Conservation (phyloP, 257 asterid genomes). For the Petunia secreta region DNA sequence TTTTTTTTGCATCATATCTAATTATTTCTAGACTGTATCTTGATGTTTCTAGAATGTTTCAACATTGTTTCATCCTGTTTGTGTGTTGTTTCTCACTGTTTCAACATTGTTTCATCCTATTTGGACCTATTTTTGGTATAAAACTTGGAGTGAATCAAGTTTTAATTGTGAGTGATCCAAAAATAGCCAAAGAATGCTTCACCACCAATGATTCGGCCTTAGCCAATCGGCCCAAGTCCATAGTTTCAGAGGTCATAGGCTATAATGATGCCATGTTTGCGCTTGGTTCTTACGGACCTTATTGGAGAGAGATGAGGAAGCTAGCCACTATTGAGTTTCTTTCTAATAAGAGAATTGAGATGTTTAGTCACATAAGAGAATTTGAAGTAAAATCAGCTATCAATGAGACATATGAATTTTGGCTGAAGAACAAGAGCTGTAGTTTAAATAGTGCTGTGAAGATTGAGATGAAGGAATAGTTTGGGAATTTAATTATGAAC, state of each 20-base stretch:
- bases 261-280: conserved; percentile 29
- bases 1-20: too few relatives aligned
- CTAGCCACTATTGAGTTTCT: conserved; percentile 26
- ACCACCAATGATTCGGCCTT: too few relatives aligned
- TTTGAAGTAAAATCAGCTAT: conserved; percentile 33
- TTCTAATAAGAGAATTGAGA: not conserved
- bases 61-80: too few relatives aligned
- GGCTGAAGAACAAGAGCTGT: not conserved
- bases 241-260: too few relatives aligned
- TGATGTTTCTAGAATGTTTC: too few relatives aligned
- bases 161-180: conserved; percentile 30
- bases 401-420: conserved; percentile 27
- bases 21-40: too few relatives aligned
- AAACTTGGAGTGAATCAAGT: conserved; percentile 24
- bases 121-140: conserved; percentile 39
- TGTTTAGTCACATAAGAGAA: not conserved
- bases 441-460: not conserved
- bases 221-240: too few relatives aligned
- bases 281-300: conserved; percentile 33
- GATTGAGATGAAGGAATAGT: conserved; percentile 39
- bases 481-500: conserved; percentile 34
- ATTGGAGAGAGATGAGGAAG: conserved; percentile 40
- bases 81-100: too few relatives aligned
- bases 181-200: not conserved
- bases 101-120: not conserved